Evolutionary conservation across 768 basidiomycete species (phyloP), one percentile per base, ranked within the genome.

Genomic region (Dentipellis fragilis): DNA sequence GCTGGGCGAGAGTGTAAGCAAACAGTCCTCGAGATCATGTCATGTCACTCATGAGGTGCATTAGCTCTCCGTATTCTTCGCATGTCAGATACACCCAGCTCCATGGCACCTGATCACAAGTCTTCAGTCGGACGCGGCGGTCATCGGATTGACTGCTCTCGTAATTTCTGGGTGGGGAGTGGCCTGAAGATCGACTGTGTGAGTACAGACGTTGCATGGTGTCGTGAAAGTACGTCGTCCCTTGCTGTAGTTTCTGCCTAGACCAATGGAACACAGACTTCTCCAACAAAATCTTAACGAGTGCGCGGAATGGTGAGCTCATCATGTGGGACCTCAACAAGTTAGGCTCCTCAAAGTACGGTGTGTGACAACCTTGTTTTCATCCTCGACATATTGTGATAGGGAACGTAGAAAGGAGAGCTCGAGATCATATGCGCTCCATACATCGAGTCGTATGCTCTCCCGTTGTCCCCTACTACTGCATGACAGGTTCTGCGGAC

Each of bases 241-340:
- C 17, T 48, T 1, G 8, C 34, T 45, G 10, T 16, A 10, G 22
- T n/a, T 11, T 19, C 35, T 37, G 10, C 36, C n/a, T 50, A 58
- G 17, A 39, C 10, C n/a, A 51, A 8, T 12, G 7, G n/a, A 29
- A 17, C 45, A 14, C 58, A 90, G 88, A 67, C 10, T 88, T 81
- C 69, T 81, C 72, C 65, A 81, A 83, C 67, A 91, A 90, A 69
- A 80, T 90, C 50, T 67, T 91, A 19, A 90, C 89, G 2, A 88
- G 87, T 63, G 86, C 86, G 1, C 73, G 85, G 14, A 90, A 89
- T 59, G 89, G 89, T 1, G 89, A 90, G 53, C 76, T 91, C 38
- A 85, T 89, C 34, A 79, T 89, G 75, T 91, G 89, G 89, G 87
- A 90, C 65, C 60, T 89, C 29, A 80, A 83, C 61, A 86, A 82